Percentiles rank a stretch among this genome's conserved stretches.
phyloP scores from a whole-genome alignment of 2,329 filamentous ascomycete genomes.

The Nemania sp. region DNA sequence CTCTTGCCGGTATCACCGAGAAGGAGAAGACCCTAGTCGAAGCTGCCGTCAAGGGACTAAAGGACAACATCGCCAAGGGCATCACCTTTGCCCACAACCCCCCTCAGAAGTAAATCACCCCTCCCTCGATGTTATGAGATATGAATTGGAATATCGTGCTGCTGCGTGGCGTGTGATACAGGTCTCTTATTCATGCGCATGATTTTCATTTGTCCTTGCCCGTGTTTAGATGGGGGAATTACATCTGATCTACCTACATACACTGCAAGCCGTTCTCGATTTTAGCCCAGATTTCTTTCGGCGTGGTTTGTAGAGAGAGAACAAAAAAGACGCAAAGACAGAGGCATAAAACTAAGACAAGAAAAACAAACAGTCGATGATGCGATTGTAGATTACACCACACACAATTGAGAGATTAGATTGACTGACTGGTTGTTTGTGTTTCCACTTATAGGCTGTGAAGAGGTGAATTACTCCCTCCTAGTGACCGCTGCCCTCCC shows the following conservation, averaged over 20 bases:
- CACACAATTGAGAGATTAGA: conserved; percentile 37
- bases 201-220: conserved; percentile 36
- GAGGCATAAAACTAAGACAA: conserved; percentile 35
- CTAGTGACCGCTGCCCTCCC: conserved; percentile 21
- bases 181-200: conserved; percentile 39
- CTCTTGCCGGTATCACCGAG: conserved; percentile 80
- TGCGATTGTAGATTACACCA: conserved; percentile 37
- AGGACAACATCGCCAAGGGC: conserved; percentile 95
- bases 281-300: conserved; percentile 33
- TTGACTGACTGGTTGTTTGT: conserved; percentile 49
- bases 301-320: conserved; percentile 46
- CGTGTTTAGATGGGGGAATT: conserved; percentile 33
- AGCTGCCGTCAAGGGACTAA: conserved; percentile 79
- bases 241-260: conserved; percentile 29
- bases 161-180: conserved; percentile 34
- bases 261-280: conserved; percentile 23
- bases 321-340: conserved; percentile 32
- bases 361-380: conserved; percentile 33
- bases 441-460: conserved; percentile 50
- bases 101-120: conserved; percentile 82
- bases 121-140: conserved; percentile 47
- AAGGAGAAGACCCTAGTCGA: conserved; percentile 90
- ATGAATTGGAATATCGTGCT: conserved; percentile 35
- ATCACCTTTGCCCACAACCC: conserved; percentile 89
- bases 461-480: conserved; percentile 40